Base-by-base conservation (phyloP, 768 basidiomycete species). In the Lactifluus pinguis region DNA sequence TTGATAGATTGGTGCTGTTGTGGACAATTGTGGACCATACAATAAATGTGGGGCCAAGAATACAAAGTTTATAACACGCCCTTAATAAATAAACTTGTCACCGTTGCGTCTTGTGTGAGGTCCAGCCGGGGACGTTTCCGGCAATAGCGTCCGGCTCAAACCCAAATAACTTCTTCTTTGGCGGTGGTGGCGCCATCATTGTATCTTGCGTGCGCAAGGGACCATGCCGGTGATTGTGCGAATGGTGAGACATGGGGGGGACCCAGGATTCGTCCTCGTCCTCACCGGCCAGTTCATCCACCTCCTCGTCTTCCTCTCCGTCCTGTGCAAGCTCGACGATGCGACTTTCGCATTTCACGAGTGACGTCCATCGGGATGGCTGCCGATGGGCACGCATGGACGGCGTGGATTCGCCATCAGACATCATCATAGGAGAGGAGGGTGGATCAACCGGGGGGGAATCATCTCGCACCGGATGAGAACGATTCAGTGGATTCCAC, bases 121-220 rank as follows among this genome's bases (percentile, higher is more conserved):
- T 14, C 55, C 61, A 62, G n/a, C 56, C 32, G 6, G 38, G 3
- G 29, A 38, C 9, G 10, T 30, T 15, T 5, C 14, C 38, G 8
- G 29, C 39, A 13, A 32, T 19, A 17, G 39, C 25, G 4, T 62
- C 55, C 2, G 30, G 6, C 47, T 62, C 56, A 13, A 62, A 58
- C 2, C 61, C 61, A 29, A 62, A 49, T n/a, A 62, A 17, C 34
- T 62, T 62, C 52, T 58, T 62, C 61, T 62, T 62, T 21, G 57
- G 39, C 4, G 61, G 61, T 9, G 61, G 61, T 9, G 61, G 61
- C 9, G 19, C n/a, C 52, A 54, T 61, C 38, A 21, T 49, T 13
- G 56, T 34, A 3, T 62, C 61, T 8, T 25, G 38, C 2, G 36
- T 36, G 45, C 51, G 55, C 30, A 13, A 5, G 32, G 34, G 32